phyloP scores from a whole-genome alignment of 2,329 filamentous ascomycete genomes.

The Harringtonia aguacate region DNA sequence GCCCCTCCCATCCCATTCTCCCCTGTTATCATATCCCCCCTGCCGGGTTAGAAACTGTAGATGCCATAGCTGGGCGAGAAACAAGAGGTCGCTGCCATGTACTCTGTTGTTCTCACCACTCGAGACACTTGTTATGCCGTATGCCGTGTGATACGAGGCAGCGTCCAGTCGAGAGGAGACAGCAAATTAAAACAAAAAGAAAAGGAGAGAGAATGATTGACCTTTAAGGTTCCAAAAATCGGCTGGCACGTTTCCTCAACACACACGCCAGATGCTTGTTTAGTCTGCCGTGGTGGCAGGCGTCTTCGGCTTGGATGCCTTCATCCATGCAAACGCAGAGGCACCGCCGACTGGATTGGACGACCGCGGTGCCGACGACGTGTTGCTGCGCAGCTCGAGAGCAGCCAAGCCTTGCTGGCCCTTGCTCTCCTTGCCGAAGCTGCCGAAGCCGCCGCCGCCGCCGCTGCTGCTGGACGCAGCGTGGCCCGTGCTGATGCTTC shows the following conservation, averaged over 20 bases:
- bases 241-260: no score
- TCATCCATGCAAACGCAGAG: conserved; percentile 91
- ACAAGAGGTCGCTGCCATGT: no score
- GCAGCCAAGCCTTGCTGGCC: conserved; percentile 13
- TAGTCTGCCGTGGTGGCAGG: conserved; percentile 25
- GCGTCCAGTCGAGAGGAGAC: no score
- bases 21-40: not conserved
- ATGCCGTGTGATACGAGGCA: no score
- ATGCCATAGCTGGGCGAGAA: no score
- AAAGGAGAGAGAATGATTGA: no score
- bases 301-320: conserved; percentile 36
- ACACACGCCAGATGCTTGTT: no score
- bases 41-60: not conserved
- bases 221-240: no score
- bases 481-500: conserved; percentile 27
- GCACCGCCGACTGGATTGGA: conserved; percentile 85
- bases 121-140: no score
- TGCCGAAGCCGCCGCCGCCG: no score
- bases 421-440: conserved; percentile 23
- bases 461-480: conserved; percentile 20
- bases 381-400: conserved; percentile 22
- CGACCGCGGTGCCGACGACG: conserved; percentile 38
- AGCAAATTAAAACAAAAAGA: no score
- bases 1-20: not conserved
- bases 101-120: no score